These are phyloP conservation scores for Wickerhamiella cacticola DNA, from an alignment of 805 yeast species.

Conservation along the genomic window DNA sequence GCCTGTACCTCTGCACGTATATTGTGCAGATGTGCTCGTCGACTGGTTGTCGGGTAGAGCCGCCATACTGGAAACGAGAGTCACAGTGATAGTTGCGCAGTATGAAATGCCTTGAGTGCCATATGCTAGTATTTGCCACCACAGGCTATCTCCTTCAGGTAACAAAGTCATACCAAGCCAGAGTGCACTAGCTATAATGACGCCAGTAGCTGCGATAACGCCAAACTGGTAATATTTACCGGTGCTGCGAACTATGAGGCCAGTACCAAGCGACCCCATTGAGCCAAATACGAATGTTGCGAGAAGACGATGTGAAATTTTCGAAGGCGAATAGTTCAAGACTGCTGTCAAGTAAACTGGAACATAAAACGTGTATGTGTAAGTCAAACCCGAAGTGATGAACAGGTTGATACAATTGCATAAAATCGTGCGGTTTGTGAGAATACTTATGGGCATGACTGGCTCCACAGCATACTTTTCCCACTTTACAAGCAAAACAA, in stretches of 20 bases:
- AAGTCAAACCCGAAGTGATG: slow-evolving; percentile 58
- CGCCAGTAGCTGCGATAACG: slow-evolving; percentile 32
- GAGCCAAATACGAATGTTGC: slow-evolving; percentile 57
- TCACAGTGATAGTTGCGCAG: slow-evolving; percentile 55
- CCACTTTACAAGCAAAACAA: slow-evolving; percentile 37
- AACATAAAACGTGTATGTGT: slow-evolving; percentile 50
- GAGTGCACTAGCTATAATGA: slow-evolving; percentile 39
- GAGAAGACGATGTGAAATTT: slow-evolving; percentile 45
- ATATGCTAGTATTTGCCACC: slow-evolving; percentile 25
- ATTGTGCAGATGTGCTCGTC: slow-evolving; percentile 77
- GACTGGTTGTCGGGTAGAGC: slow-evolving; percentile 64
- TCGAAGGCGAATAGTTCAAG: slow-evolving; percentile 54
- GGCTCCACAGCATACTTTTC: slow-evolving; percentile 52
- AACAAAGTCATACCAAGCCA: slow-evolving; percentile 28
- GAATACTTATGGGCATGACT: slow-evolving; percentile 49
- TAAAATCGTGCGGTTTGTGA: slow-evolving; percentile 47
- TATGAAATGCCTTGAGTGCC: slow-evolving; percentile 53
- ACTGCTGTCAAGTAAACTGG: slow-evolving; percentile 68
- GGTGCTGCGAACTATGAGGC: slow-evolving; percentile 52
- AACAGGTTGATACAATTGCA: slow-evolving; percentile 57
- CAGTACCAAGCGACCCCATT: slow-evolving; percentile 53
- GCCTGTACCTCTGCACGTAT: slow-evolving; percentile 77
- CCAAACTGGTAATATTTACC: slow-evolving; percentile 49
- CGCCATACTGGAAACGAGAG: slow-evolving; percentile 62
- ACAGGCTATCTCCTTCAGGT: slow-evolving; percentile 50